Evolutionary conservation across 164 flowering plant genomes (phyloP).

Genomic region (Vitis labrusca): DNA sequence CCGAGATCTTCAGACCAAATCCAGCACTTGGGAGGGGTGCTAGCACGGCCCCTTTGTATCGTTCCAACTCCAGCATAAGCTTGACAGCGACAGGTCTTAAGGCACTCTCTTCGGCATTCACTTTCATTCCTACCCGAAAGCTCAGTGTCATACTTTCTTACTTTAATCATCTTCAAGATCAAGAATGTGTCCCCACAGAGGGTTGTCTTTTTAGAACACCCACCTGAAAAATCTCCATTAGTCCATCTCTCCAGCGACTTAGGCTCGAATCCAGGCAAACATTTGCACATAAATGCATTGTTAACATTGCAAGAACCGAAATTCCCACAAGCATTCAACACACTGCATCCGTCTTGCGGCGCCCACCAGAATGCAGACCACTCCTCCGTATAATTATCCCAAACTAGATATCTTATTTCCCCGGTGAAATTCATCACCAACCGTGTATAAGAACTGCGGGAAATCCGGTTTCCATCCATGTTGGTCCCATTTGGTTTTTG

Average conservation of each 20-base stretch:
- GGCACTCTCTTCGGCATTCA: slow-evolving; percentile 32
- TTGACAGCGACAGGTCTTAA: slow-evolving; percentile 26
- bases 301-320: slow-evolving; percentile 35
- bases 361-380: slow-evolving; percentile 25
- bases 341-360: slow-evolving; percentile 31
- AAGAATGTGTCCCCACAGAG: slow-evolving; percentile 17
- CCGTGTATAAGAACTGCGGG: not conserved
- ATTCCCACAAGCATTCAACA: slow-evolving; percentile 34
- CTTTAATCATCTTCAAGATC: slow-evolving; percentile 29
- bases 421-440: slow-evolving; percentile 22
- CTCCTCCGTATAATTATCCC: too few relatives aligned
- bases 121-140: slow-evolving; percentile 13
- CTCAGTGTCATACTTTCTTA: slow-evolving; percentile 23
- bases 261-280: slow-evolving; percentile 18
- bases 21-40: slow-evolving; percentile 19
- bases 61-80: slow-evolving; percentile 24
- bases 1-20: slow-evolving; percentile 30
- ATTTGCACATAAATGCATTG: not conserved
- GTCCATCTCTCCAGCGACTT: too few relatives aligned
- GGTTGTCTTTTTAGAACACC: slow-evolving; percentile 28
- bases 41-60: not conserved
- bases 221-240: slow-evolving; percentile 2
- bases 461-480: too few relatives aligned
- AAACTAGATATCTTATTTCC: slow-evolving; percentile 11
- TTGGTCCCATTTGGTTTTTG: too few relatives aligned